Evolutionary conservation across 2,329 filamentous ascomycete genomes (phyloP), one percentile per base, ranked within the genome.

Genomic region (Aspergillus costaricaensis): DNA sequence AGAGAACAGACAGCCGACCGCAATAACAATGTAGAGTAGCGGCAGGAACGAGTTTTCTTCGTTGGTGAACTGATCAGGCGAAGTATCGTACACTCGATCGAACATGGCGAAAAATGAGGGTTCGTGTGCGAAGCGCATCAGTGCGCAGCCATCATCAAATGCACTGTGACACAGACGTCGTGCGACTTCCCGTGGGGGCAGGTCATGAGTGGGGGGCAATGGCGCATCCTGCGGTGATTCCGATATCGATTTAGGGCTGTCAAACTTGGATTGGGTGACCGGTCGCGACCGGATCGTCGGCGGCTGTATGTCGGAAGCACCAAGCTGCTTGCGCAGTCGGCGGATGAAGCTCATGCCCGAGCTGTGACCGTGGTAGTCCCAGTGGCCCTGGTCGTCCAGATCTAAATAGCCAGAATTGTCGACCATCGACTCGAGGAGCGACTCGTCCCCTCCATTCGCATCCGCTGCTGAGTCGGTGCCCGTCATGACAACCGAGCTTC

Each of bases 281-380:
- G 80, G 80, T 27, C 69, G 61, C 76, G 80, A 76, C 79, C 83
- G 47, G 74, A 79, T 21, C 73, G 63, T 81, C 75, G 55, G 84
- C 80, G 62, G 88, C 76, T 72, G 89, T 86, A 17, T 87, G 82
- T 62, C 85, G 72, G 69, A 76, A 77, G 68, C 88, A 51, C 91
- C 89, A 66, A 97, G 91, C 71, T 96, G 90, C 70, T 96, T 91
- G 69, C 92, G 89, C 84, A 99, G 89, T 57, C 91, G 88, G 65
- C 87, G 86, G 68, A 97, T 84, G 74, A 97, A 99, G 64, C 94
- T 91, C 47, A 93, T 85, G 2, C 94, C 93, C 0, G 95, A 98
- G 0, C 94, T 97, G 65, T 91, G 90, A 51, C 95, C 95, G 72
- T 96, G 92, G 70, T 96, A 99, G 76, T 98, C 93, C 88, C 92